Evolutionary conservation across 768 basidiomycete species (phyloP).

Genomic region (Russula sp.): DNA sequence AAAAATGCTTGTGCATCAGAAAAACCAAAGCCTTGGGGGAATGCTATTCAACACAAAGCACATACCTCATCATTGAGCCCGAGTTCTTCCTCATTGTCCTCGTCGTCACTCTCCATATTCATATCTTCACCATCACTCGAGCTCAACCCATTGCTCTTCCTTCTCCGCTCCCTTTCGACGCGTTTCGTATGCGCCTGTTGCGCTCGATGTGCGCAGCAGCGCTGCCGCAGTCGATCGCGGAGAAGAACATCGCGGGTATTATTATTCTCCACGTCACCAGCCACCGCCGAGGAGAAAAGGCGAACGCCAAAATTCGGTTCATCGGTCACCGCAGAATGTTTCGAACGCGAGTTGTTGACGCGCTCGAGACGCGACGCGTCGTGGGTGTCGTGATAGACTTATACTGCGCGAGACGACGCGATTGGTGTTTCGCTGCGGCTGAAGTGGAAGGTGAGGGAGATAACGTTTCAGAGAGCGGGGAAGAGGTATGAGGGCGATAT

Average conservation of each 20-base stretch:
- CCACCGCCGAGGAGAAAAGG: background rate
- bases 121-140: slow-evolving; percentile 32
- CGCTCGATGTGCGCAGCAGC: slow-evolving; percentile 33
- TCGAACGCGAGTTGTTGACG: slow-evolving; percentile 23
- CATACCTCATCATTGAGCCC: slow-evolving; percentile 34
- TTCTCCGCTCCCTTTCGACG: slow-evolving; percentile 22
- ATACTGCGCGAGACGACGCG: slow-evolving; percentile 28
- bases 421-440: slow-evolving; percentile 19
- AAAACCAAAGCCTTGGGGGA: background rate
- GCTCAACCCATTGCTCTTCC: slow-evolving; percentile 25
- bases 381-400: slow-evolving; percentile 24
- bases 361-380: slow-evolving; percentile 20
- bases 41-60: background rate
- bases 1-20: slow-evolving; percentile 1
- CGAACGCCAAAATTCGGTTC: background rate
- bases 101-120: slow-evolving; percentile 28
- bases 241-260: slow-evolving; percentile 29
- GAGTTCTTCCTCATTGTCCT: slow-evolving; percentile 24
- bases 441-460: slow-evolving; percentile 23
- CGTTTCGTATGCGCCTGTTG: slow-evolving; percentile 28
- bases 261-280: slow-evolving; percentile 17
- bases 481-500: slow-evolving; percentile 25
- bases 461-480: slow-evolving; percentile 24
- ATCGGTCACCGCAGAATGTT: background rate
- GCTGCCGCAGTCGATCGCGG: slow-evolving; percentile 32